Conservation (phyloP, 306 rosid species). For the Dalbergia cultrata region DNA sequence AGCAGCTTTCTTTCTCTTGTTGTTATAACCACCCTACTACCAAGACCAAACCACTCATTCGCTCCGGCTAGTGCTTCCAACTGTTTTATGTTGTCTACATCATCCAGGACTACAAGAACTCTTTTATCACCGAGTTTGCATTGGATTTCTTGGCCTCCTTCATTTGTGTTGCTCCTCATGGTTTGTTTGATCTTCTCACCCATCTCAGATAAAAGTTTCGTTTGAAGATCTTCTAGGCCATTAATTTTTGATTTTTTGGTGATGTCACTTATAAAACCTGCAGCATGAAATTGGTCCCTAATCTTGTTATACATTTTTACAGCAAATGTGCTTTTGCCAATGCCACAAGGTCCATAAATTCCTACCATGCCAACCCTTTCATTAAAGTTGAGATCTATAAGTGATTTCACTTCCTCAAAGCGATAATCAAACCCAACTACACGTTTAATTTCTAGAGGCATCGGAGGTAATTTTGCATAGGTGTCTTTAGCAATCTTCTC, state of each 20-base stretch:
- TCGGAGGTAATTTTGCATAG: not conserved
- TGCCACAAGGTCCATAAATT: conserved; percentile 40
- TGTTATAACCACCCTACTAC: conserved; percentile 42
- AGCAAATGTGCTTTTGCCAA: conserved; percentile 43
- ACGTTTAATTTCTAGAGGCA: not conserved
- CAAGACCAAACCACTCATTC: conserved; percentile 32
- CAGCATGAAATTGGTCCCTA: conserved; percentile 6
- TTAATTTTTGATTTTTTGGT: conserved; percentile 1
- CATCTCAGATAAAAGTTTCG: conserved; percentile 11
- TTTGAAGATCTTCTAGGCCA: not conserved
- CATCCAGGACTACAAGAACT: conserved; percentile 46
- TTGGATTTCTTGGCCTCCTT: conserved; percentile 2
- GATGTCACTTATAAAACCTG: conserved; percentile 8
- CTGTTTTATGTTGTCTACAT: not conserved
- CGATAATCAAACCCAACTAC: not conserved
- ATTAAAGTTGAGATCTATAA: not conserved
- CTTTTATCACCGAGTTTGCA: not conserved
- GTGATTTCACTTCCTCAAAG: conserved; percentile 3
- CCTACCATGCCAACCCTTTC: not conserved
- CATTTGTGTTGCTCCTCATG: not conserved
- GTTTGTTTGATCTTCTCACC: not conserved
- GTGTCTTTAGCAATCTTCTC: not conserved
- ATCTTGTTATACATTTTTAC: not conserved
- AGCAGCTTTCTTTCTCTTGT: conserved; percentile 14
- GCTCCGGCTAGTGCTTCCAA: conserved; percentile 19